Evolutionary conservation across 805 yeast genomes (phyloP), one percentile per base, ranked within the genome.

Genomic region (Wickerhamiella domercqiae): DNA sequence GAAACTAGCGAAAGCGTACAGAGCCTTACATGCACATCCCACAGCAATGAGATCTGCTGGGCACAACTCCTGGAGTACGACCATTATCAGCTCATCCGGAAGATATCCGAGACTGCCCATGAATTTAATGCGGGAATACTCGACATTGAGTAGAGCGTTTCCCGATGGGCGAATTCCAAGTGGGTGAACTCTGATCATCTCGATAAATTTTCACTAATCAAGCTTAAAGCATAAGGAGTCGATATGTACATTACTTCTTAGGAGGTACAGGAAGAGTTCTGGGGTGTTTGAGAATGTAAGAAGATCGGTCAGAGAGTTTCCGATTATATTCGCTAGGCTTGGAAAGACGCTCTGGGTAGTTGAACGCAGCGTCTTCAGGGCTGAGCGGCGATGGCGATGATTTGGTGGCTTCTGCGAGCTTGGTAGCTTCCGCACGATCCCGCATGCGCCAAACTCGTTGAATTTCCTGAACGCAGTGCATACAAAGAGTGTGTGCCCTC

Each of bases 391-490:
- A 7, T 29, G 46, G 46, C 21, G 41, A 29, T 19, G 45, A 47
- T 30, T 46, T 48, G 33, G 41, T 4, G 14, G 41, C 40, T 16
- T 45, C 55, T 39, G 41, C 44, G 31, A 21, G 24, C 29, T 43
- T 38, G 35, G 36, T 40, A 25, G 38, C 36, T 14, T 38, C 43
- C 9, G 29, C 47, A 21, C 48, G 41, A 29, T 53, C 56, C 24
- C 46, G 40, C 24, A 26, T 13, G 32, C 71, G 77, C 81, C 94
- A 82, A 32, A 78, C 64, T 40, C 69, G 64, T 55, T 73, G 76
- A 52, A 90, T 78, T 54, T 84, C 84, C 22, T 69, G 72, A 40
- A 82, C 86, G 62, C 98, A 87, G 52, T 79, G 71, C 93, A 83
- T 82, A 61, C 98, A 87, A 50, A 87, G 66, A 40, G 84, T 75